Conservation (phyloP, 805 yeast species). For the Lipomyces oligophaga region DNA sequence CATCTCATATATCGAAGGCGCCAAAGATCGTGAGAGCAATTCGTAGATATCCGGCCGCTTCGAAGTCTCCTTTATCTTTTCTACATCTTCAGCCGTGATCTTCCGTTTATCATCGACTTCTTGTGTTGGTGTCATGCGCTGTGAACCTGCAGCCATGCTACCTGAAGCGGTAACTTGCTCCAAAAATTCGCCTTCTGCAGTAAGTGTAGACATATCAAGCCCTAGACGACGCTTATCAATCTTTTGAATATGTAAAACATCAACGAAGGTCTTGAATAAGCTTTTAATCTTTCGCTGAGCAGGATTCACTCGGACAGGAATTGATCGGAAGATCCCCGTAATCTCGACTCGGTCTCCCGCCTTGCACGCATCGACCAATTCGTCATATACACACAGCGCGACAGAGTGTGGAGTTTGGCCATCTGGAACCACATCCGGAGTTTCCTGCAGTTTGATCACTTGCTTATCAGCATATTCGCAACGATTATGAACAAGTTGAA, state of each 20-base stretch:
- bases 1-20: slow-evolving; percentile 95
- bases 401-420: slow-evolving; percentile 98
- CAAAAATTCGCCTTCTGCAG: slow-evolving; percentile 49
- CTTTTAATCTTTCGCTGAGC: slow-evolving; percentile 78
- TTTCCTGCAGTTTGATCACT: slow-evolving; percentile 88
- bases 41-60: slow-evolving; percentile 78
- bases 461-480: slow-evolving; percentile 94
- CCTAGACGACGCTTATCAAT: slow-evolving; percentile 78
- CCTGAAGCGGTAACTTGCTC: slow-evolving; percentile 35
- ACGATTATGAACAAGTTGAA: slow-evolving; percentile 88
- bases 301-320: slow-evolving; percentile 85
- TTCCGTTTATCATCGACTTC: slow-evolving; percentile 75
- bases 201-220: slow-evolving; percentile 64
- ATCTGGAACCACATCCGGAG: slow-evolving; percentile 93
- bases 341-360: slow-evolving; percentile 97
- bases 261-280: slow-evolving; percentile 87
- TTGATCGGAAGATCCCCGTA: slow-evolving; percentile 89
- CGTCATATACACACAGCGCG: slow-evolving; percentile 91
- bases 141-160: slow-evolving; percentile 31
- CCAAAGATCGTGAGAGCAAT: slow-evolving; percentile 79
- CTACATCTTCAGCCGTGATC: slow-evolving; percentile 66
- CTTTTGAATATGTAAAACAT: slow-evolving; percentile 88
- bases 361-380: slow-evolving; percentile 85
- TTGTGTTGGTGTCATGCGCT: slow-evolving; percentile 40
- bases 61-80: slow-evolving; percentile 57